Evolutionary conservation across 169 alveolate species (phyloP), one percentile per base, ranked within the genome.

Genomic region (Plasmodium gallinaceum): DNA sequence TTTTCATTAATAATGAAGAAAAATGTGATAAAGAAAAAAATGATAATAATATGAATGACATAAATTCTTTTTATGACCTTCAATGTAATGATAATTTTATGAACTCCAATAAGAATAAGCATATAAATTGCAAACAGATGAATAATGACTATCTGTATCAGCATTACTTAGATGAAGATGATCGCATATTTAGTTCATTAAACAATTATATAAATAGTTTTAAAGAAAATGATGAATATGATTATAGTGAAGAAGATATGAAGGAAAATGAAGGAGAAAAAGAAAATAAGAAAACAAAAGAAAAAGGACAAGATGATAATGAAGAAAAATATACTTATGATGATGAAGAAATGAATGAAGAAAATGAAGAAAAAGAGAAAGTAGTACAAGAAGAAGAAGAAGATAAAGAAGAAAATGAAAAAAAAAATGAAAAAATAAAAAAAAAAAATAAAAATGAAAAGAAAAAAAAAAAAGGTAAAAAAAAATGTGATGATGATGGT

Each of bases 121-220:
- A 37, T 37, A n/a, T 16, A 26, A 37, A 2, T 32, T 6, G 39
- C n/a, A 32, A 3, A 2, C n/a, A 26, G 12, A 54, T 54, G 2
- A 54, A 54, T 54, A 22, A 54, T 16, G 9, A 54, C 10, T 12
- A 64, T 5, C 58, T 57, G 12, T n/a, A n/a, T 20, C 26, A 64
- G 26, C 71, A 78, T 20, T 64, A 42, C 43, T 51, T 42, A 14
- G 89, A 64, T 12, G 80, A 78, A 26, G 89, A 74, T 45, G 88
- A 78, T 18, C 89, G 70, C 0, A 26, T 65, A n/a, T 64, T 78
- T 22, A 65, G 9, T 8, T 32, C 89, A 7, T 24, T 78, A 16
- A 78, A 32, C 39, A 68, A 83, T 83, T 68, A 57, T 48, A 24
- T 57, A 24, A 57, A 68, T n/a, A 68, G 61, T 22, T 68, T 83